Evolutionary conservation across 371 early-diverging fungal species (phyloP).

Genomic region (Rhizopus stolonifer): DNA sequence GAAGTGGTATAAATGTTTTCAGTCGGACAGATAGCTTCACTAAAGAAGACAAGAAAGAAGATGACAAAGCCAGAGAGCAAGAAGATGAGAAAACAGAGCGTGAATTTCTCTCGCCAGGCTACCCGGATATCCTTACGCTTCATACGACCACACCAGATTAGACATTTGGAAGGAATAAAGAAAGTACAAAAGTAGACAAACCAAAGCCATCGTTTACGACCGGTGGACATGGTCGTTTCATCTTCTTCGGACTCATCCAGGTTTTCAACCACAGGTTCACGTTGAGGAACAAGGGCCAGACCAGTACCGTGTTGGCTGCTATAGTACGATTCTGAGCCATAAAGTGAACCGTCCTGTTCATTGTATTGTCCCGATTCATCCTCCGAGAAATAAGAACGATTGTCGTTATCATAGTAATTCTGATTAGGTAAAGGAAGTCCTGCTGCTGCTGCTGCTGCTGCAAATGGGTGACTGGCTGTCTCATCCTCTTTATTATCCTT

Average conservation of each 20-base stretch:
- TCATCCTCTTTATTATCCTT: slow-evolving; percentile 15
- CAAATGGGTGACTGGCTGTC: slow-evolving; percentile 18
- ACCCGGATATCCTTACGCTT: slow-evolving; percentile 80
- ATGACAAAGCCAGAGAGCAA: slow-evolving; percentile 78
- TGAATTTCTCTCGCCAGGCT: slow-evolving; percentile 97
- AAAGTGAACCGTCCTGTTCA: slow-evolving; percentile 24
- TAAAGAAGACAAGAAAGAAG: slow-evolving; percentile 89
- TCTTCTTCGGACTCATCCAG: slow-evolving; percentile 50
- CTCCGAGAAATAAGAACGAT: slow-evolving; percentile 70
- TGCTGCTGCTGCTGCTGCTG: slow-evolving; percentile 32
- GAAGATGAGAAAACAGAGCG: slow-evolving; percentile 86
- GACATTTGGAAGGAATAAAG: slow-evolving; percentile 78
- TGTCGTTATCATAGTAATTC: slow-evolving; percentile 44
- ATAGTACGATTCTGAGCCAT: slow-evolving; percentile 29
- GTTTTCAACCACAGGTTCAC: slow-evolving; percentile 25
- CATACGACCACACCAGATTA: slow-evolving; percentile 75
- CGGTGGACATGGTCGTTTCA: slow-evolving; percentile 41
- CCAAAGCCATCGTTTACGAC: slow-evolving; percentile 76
- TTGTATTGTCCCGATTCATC: slow-evolving; percentile 49
- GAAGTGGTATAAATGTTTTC: slow-evolving; percentile 67
- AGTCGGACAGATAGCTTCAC: slow-evolving; percentile 85
- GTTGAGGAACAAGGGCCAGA: slow-evolving; percentile 13
- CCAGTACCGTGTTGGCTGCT: slow-evolving; percentile 9
- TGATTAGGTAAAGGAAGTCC: slow-evolving; percentile 36
- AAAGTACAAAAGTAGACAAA: slow-evolving; percentile 84